Evolutionary conservation across 2,329 filamentous ascomycete species (phyloP).

Genomic region (Aureobasidium sp.): DNA sequence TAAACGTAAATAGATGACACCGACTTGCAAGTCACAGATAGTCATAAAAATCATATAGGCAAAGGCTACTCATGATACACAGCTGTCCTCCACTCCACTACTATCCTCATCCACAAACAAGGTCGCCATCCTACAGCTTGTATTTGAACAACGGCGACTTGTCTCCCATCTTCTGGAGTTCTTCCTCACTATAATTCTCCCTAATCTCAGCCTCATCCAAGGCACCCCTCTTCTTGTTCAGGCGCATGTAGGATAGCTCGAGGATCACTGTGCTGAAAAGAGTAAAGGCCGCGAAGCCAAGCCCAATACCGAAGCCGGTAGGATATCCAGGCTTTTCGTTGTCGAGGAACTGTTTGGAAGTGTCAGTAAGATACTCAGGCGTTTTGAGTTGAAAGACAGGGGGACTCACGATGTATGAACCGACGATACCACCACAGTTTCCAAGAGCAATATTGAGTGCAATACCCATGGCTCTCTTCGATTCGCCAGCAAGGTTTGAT

Average conservation of each 20-base stretch:
- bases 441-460: slow-evolving; percentile 47
- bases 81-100: too few relatives aligned
- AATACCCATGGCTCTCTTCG: slow-evolving; percentile 48
- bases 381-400: not conserved
- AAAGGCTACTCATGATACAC: not conserved
- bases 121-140: slow-evolving; percentile 16
- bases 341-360: slow-evolving; percentile 21
- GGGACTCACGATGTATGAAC: slow-evolving; percentile 43
- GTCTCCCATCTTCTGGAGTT: slow-evolving; percentile 31
- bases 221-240: slow-evolving; percentile 28
- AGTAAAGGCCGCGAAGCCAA: slow-evolving; percentile 22
- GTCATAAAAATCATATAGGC: too few relatives aligned
- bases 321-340: slow-evolving; percentile 29
- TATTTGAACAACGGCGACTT: slow-evolving; percentile 33
- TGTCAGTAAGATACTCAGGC: not conserved
- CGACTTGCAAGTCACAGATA: too few relatives aligned
- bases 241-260: slow-evolving; percentile 18
- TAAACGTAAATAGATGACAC: too few relatives aligned
- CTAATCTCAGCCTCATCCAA: slow-evolving; percentile 28
- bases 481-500: slow-evolving; percentile 48
- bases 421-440: slow-evolving; percentile 45
- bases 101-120: not conserved
- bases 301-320: slow-evolving; percentile 29
- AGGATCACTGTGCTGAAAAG: slow-evolving; percentile 23
- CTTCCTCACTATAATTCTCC: slow-evolving; percentile 27